Conservation (phyloP, 2,329 filamentous ascomycete species). For the Penicillium griseofulvum region DNA sequence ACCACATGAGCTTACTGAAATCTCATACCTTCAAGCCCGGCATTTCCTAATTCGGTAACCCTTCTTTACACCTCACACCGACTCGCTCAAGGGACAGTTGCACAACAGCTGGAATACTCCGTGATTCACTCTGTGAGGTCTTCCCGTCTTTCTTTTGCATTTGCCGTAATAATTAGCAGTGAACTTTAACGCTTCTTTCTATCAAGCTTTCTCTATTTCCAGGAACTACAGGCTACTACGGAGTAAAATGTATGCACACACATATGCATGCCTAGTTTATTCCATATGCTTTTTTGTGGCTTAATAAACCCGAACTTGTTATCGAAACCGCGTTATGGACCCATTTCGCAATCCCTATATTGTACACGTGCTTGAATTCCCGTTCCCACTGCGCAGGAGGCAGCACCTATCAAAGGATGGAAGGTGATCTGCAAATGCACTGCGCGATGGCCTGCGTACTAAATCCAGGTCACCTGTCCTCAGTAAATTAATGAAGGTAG, state of each 20-base stretch:
- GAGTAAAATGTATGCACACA: background rate
- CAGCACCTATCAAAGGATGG: conserved; percentile 7
- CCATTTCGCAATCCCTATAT: background rate
- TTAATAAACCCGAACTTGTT: background rate
- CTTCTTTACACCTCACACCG: conserved; percentile 2
- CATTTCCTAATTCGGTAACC: conserved; percentile 19
- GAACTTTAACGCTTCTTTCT: background rate
- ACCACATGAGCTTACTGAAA: conserved; percentile 3
- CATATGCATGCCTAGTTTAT: background rate
- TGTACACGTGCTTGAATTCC: background rate
- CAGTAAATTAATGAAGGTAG: background rate
- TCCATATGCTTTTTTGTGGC: background rate
- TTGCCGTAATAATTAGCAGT: background rate
- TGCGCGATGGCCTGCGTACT: conserved; percentile 1
- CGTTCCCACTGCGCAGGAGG: background rate
- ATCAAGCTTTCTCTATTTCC: conserved; percentile 9
- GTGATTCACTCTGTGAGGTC: background rate
- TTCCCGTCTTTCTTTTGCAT: background rate
- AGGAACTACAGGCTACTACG: background rate
- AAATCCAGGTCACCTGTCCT: conserved; percentile 8
- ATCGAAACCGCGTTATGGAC: background rate
- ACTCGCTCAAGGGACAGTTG: background rate
- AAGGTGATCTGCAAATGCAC: conserved; percentile 10
- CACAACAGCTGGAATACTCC: background rate
- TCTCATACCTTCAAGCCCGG: conserved; percentile 9